A percentile compares a stretch with the other conserved stretches of the same genome.
Conservation (phyloP, 305 asterid species). For the Galium porrigens region DNA sequence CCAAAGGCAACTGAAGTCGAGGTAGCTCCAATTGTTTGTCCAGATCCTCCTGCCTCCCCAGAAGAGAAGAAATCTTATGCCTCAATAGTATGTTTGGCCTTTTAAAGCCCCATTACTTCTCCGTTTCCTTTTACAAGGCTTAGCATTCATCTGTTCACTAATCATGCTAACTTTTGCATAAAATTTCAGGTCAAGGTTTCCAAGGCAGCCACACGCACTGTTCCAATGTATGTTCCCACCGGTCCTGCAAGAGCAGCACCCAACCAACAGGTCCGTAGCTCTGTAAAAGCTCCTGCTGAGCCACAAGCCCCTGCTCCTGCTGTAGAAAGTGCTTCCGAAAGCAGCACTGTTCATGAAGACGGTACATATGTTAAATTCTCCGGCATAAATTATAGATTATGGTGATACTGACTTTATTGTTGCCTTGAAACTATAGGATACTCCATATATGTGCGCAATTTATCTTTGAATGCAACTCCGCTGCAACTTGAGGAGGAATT, state of each 20-base stretch:
- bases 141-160: background rate
- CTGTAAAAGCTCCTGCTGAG: constrained; percentile 27
- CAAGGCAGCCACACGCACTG: constrained; percentile 20
- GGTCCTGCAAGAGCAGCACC: constrained; percentile 24
- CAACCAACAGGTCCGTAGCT: constrained; percentile 33
- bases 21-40: constrained; percentile 21
- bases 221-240: constrained; percentile 49
- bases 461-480: constrained; percentile 52
- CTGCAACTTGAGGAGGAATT: constrained; percentile 67
- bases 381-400: background rate
- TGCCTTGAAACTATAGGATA: constrained; percentile 51
- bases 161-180: background rate
- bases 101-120: background rate
- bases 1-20: constrained; percentile 31
- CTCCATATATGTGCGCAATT: constrained; percentile 61
- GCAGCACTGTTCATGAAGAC: constrained; percentile 42
- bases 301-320: constrained; percentile 30
- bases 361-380: constrained; percentile 28
- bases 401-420: background rate
- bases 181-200: constrained; percentile 23
- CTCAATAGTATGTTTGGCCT: constrained; percentile 44
- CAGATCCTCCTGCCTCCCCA: constrained; percentile 32
- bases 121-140: background rate
- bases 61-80: constrained; percentile 88
- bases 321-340: constrained; percentile 28